Evolutionary conservation across 495 filamentous ascomycete genomes (phyloP).

Genomic region (Neurospora intermedia): DNA sequence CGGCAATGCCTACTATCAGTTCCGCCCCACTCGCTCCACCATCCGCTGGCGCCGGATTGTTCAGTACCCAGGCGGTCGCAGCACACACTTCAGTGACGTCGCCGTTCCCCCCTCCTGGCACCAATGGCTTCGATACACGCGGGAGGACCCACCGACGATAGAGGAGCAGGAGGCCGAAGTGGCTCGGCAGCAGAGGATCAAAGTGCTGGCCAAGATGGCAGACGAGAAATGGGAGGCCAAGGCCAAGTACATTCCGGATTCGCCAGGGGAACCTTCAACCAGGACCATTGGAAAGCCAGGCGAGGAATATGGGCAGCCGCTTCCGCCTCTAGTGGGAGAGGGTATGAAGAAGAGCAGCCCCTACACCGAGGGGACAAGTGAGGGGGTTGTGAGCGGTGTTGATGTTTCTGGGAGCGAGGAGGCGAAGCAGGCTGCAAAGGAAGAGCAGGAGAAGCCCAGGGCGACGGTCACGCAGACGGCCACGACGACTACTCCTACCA

Average conservation of each 20-base stretch:
- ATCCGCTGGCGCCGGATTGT: slow-evolving; percentile 54
- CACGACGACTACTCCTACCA: not conserved
- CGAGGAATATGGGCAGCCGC: not conserved
- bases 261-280: not conserved
- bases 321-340: not conserved
- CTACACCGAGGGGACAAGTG: not conserved
- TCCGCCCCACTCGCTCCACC: slow-evolving; percentile 45
- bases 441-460: not conserved
- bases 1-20: slow-evolving; percentile 94
- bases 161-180: slow-evolving; percentile 65
- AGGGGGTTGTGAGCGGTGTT: not conserved
- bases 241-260: slow-evolving; percentile 28
- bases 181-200: slow-evolving; percentile 54
- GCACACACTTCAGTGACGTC: slow-evolving; percentile 58
- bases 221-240: slow-evolving; percentile 83
- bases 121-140: slow-evolving; percentile 88
- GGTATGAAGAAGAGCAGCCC: not conserved
- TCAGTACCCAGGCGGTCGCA: slow-evolving; percentile 37
- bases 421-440: not conserved
- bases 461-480: not conserved
- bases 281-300: not conserved
- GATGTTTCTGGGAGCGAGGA: not conserved
- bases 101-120: slow-evolving; percentile 67
- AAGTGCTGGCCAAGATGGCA: slow-evolving; percentile 62
- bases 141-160: slow-evolving; percentile 56